Evolutionary conservation across 2,329 filamentous ascomycete species (phyloP), one percentile per base, ranked within the genome.

Genomic region (Fonsecaea monophora): DNA sequence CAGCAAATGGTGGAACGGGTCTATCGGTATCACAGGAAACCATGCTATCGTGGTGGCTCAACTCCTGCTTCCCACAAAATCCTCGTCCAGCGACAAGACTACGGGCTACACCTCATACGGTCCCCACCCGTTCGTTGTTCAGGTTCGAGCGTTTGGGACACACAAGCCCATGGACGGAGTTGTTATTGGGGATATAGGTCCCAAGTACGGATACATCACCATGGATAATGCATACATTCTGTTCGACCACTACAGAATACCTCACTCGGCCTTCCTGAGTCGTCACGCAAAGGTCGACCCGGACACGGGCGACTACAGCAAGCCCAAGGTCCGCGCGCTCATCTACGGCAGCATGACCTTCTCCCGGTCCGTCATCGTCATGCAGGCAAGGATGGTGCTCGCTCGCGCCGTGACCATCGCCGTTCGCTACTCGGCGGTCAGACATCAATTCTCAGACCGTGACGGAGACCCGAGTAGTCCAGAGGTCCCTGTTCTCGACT

Each of bases 141-240:
- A 83, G 70, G 82, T 85, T 54, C 78, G 83, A 59, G 79, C 84
- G 68, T 74, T 79, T 71, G 77, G 80, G 65, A 83, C 81, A 2
- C 81, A 84, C 63, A 75, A 80, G 65, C 80, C 83, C 12, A 71
- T 84, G 3, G 68, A 78, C 5, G 82, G 82, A 2, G 82, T 85
- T 60, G 78, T 80, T 3, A 80, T 85, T 18, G 83, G 83, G n/a
- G 83, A 85, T 67, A 84, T 85, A 70, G 83, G 83, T 0, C 82
- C 83, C n/a, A 85, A 85, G 65, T 84, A 84, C 70, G 83, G 82
- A 5, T 85, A 85, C 69, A 78, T 81, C 25, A 78, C 78, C 2
- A 83, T 83, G 82, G 82, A 85, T 64, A 84, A 84, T 65, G 82
- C 81, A 0, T 85, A 85, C 72, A 82, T 84, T 80, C 77, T 85